Evolutionary conservation across 352 stramenopile genomes (phyloP).

Genomic region (Aphanomyces cochlioides): DNA sequence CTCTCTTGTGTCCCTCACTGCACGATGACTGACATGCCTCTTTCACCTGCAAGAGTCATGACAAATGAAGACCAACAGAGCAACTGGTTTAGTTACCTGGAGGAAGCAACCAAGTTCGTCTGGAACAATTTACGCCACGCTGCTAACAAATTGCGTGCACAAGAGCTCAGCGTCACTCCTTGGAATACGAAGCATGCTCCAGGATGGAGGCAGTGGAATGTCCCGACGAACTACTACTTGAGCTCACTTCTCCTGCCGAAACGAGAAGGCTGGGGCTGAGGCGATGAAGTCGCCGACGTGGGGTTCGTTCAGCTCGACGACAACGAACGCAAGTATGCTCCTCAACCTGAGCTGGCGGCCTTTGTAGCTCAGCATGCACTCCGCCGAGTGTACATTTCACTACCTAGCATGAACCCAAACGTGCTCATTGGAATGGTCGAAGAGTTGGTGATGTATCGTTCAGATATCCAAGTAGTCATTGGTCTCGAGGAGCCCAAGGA

Average conservation of each 20-base stretch:
- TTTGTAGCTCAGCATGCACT: background rate
- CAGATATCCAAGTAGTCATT: background rate
- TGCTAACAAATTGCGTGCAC: background rate
- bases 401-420: conserved; percentile 16
- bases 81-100: background rate
- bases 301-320: conserved; percentile 47
- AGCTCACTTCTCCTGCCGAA: conserved; percentile 54
- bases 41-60: conserved; percentile 39
- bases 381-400: background rate
- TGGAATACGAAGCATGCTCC: background rate
- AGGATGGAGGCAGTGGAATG: conserved; percentile 40
- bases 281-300: conserved; percentile 47
- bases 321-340: background rate
- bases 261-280: conserved; percentile 61
- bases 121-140: background rate
- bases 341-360: background rate
- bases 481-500: background rate
- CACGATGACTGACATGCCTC: conserved; percentile 55
- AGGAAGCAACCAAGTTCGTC: background rate
- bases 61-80: background rate
- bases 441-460: background rate
- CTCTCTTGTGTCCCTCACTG: conserved; percentile 30
- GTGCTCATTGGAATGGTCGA: background rate
- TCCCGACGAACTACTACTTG: conserved; percentile 70
- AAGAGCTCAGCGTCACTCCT: background rate